phyloP scores from a whole-genome alignment of 257 asterid genomes.

The Nicotiana benthamiana region DNA sequence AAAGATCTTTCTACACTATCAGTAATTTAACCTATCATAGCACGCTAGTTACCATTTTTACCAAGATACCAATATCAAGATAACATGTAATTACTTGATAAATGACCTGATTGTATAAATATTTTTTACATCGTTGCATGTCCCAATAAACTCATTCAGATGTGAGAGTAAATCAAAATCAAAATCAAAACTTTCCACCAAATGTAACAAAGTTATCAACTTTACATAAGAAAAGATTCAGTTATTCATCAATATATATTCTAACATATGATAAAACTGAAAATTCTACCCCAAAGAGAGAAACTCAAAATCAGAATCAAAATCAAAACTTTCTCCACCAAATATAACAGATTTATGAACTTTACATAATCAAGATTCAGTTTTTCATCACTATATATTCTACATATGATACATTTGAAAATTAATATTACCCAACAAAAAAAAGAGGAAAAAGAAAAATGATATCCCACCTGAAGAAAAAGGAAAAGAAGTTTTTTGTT shows the following conservation, averaged over 20 bases:
- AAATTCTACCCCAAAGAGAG: too few species aligned
- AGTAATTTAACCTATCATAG: too few species aligned
- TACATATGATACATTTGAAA: neutral
- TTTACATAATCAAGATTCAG: neutral
- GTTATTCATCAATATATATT: neutral
- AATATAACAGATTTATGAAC: neutral
- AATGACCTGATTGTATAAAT: too few species aligned
- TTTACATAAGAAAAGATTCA: neutral
- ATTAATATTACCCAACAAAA: neutral
- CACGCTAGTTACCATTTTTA: too few species aligned
- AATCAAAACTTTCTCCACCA: neutral
- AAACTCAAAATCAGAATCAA: too few species aligned
- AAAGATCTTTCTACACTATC: too few species aligned
- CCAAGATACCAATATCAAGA: too few species aligned
- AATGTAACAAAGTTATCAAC: neutral
- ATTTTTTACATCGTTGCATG: neutral
- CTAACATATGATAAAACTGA: neutral
- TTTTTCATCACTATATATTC: neutral
- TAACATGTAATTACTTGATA: too few species aligned
- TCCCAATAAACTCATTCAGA: neutral
- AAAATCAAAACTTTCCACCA: neutral
- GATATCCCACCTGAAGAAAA: conserved; percentile 36
- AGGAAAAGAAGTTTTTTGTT: conserved; percentile 24
- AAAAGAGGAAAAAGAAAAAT: neutral
- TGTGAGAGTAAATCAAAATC: neutral